These are phyloP conservation scores for Xylaria palmicola DNA, from an alignment of 495 filamentous ascomycete species.

Conservation along the genomic window DNA sequence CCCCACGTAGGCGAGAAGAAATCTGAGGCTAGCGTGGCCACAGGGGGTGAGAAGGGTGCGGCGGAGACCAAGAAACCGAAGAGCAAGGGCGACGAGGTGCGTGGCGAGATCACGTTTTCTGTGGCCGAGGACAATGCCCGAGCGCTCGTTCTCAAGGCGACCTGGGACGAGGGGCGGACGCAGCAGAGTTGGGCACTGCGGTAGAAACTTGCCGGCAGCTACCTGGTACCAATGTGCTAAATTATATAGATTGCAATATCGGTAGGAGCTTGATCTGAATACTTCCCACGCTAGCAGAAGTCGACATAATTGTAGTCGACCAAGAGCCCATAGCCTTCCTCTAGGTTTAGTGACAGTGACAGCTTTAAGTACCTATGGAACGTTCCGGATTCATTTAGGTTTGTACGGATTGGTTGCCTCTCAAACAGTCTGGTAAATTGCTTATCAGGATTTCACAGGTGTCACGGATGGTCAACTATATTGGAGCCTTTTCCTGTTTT, in stretches of 20 bases:
- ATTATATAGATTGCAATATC: not conserved
- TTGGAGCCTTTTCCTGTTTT: too few relatives aligned
- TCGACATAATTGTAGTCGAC: too few relatives aligned
- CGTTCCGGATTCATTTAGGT: too few relatives aligned
- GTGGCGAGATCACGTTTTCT: conserved; percentile 47
- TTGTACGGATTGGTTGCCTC: too few relatives aligned
- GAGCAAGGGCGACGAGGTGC: conserved; percentile 37
- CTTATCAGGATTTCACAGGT: too few relatives aligned
- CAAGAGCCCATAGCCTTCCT: too few relatives aligned
- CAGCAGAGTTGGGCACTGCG: conserved; percentile 45
- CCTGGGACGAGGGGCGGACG: conserved; percentile 41
- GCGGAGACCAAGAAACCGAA: conserved; percentile 1
- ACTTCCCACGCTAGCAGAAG: not conserved
- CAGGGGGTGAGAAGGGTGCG: not conserved
- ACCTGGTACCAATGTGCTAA: too few relatives aligned
- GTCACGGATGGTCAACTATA: too few relatives aligned
- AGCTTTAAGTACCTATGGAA: too few relatives aligned
- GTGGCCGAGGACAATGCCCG: conserved; percentile 48
- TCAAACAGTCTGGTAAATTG: too few relatives aligned
- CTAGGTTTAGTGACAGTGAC: too few relatives aligned
- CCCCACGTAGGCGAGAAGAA: conserved; percentile 31
- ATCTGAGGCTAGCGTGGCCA: conserved; percentile 17
- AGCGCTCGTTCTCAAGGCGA: conserved; percentile 44
- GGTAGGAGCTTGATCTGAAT: not conserved
- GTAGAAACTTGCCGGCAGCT: conserved; percentile 18